Evolutionary conservation across 305 asterid species (phyloP).

Genomic region (Solanum hybrid): DNA sequence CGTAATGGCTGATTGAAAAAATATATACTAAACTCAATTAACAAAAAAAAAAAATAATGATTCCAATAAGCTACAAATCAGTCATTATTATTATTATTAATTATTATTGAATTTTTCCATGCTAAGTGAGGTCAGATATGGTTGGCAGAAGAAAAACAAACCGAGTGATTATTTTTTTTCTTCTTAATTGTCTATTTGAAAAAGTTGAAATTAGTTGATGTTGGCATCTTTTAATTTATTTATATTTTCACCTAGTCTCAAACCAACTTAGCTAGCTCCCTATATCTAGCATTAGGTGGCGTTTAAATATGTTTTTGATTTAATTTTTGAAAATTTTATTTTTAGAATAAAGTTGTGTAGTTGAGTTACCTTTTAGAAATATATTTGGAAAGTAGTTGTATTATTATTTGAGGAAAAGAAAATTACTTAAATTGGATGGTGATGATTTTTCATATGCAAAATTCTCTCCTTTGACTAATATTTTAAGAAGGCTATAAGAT

Average conservation of each 20-base stretch:
- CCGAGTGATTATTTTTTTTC: not conserved
- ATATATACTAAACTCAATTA: not conserved
- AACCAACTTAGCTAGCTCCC: not conserved
- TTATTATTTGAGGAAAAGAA: not conserved
- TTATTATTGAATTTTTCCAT: conserved; percentile 1
- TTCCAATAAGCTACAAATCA: not conserved
- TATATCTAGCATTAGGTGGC: not conserved
- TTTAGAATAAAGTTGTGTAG: not conserved
- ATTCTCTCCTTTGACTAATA: not conserved
- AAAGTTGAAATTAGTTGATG: not conserved
- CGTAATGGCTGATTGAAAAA: conserved; percentile 1
- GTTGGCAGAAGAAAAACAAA: conserved; percentile 1
- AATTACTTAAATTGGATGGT: not conserved
- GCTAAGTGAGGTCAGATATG: conserved; percentile 14
- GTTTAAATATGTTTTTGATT: not conserved
- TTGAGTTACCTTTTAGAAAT: not conserved
- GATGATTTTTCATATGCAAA: not conserved
- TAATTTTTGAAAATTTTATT: not conserved
- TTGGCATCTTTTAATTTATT: not conserved
- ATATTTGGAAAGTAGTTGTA: not conserved
- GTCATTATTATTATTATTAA: not conserved
- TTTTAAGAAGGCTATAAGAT: not conserved
- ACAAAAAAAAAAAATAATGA: not conserved
- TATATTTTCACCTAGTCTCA: not conserved
- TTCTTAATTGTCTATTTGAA: not conserved